These are phyloP conservation scores for Candida glaebosa DNA, from an alignment of 805 yeast genomes.

Conservation along the genomic window DNA sequence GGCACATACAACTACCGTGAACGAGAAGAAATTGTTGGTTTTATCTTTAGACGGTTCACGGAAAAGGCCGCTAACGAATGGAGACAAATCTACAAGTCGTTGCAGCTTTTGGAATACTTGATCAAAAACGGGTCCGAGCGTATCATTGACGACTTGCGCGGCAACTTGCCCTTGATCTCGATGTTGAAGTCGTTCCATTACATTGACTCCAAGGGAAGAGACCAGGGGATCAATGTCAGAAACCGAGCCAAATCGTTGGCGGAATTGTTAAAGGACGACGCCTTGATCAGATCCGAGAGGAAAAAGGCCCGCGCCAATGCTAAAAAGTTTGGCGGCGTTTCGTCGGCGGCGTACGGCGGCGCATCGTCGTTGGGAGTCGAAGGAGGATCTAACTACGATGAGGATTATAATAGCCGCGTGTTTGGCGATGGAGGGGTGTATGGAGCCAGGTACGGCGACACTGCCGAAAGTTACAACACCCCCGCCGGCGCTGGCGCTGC, in stretches of 20 bases:
- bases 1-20: slow-evolving; percentile 88
- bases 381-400: slow-evolving; percentile 42
- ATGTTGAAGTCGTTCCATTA: slow-evolving; percentile 93
- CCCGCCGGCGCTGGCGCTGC: slow-evolving; percentile 34
- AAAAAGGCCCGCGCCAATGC: slow-evolving; percentile 86
- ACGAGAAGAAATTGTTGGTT: slow-evolving; percentile 72
- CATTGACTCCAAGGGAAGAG: slow-evolving; percentile 89
- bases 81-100: slow-evolving; percentile 95
- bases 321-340: slow-evolving; percentile 78
- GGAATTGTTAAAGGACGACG: slow-evolving; percentile 71
- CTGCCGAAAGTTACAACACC: slow-evolving; percentile 41
- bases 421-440: slow-evolving; percentile 72
- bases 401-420: slow-evolving; percentile 50
- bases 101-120: slow-evolving; percentile 87
- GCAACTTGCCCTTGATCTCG: slow-evolving; percentile 73
- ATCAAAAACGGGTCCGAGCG: slow-evolving; percentile 92
- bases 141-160: slow-evolving; percentile 90
- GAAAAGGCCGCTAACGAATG: slow-evolving; percentile 96
- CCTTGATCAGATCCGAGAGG: slow-evolving; percentile 73
- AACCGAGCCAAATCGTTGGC: slow-evolving; percentile 80
- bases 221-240: slow-evolving; percentile 93
- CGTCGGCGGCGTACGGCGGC: slow-evolving; percentile 52
- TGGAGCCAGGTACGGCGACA: slow-evolving; percentile 63
- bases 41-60: slow-evolving; percentile 84
- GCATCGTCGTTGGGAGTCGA: slow-evolving; percentile 35